Evolutionary conservation across 2,329 filamentous ascomycete genomes (phyloP), one percentile per base, ranked within the genome.

Genomic region (Aspergillus clavatus): DNA sequence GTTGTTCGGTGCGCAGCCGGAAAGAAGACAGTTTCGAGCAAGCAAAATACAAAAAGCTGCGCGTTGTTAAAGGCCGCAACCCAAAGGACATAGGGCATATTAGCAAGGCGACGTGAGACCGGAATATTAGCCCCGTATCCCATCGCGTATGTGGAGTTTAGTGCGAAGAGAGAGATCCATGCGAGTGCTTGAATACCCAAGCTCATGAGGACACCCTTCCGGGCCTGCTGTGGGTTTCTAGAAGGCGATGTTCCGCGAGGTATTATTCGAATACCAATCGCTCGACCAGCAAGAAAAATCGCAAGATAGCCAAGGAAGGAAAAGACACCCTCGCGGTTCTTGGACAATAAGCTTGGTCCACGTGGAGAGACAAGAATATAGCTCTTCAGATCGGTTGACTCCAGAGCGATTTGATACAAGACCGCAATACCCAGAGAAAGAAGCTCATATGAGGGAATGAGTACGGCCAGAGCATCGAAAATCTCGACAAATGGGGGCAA

Each of bases 251-350:
- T 66, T 71, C 47, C 82, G 67, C 77, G 72, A 3, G 88, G 87
- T 28, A 97, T 79, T 47, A 93, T 79, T 50, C 84, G 80, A 68
- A 90, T 83, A 40, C 93, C 93, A 14, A 84, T 80, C 31, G 87
- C 86, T 62, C 94, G 89, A 3, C 93, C 93, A 0, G 87, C 83
- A 29, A 98, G 80, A 67, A 96, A 98, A 47, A 98, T 96, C 38
- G 91, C 86, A 37, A 98, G 78, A 63, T 98, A 98, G 4, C 93
- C 93, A 40, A 87, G 70, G 66, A 97, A 95, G 43, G 89, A 95
- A 67, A 91, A 95, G n/a, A 98, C 77, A 0, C 93, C 93, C 67
- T 98, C 93, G 21, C 91, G 80, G 63, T 98, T 98, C 75, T 89
- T 87, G 2, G 88, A 91, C 5, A 98, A 66, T 11, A 95, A 72